Evolutionary conservation across 2,329 filamentous ascomycete species (phyloP).

Genomic region (Talaromyces sp.): DNA sequence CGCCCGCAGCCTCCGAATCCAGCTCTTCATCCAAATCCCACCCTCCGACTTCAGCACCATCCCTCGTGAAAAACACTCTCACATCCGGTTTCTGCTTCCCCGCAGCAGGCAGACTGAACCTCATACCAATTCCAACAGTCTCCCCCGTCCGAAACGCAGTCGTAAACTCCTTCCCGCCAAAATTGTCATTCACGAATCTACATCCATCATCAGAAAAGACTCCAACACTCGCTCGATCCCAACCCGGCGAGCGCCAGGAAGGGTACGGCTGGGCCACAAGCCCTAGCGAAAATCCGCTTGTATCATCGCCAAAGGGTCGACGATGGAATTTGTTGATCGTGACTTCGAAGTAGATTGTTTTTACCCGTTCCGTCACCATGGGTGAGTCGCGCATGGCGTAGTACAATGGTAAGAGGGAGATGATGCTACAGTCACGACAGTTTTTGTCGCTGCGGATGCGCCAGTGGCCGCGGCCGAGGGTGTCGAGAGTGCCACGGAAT

Average conservation of each 20-base stretch:
- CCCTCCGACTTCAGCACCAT: constrained; percentile 50
- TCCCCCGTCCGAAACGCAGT: constrained; percentile 52
- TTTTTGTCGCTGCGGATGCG: constrained; percentile 42
- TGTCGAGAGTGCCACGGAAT: constrained; percentile 13
- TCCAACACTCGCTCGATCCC: constrained; percentile 60
- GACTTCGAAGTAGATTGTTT: constrained; percentile 60
- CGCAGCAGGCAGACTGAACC: constrained; percentile 41
- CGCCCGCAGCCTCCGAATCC: constrained; percentile 55
- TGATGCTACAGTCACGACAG: constrained; percentile 51
- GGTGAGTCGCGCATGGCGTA: constrained; percentile 52
- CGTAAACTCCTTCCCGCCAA: constrained; percentile 59
- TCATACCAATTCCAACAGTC: constrained; percentile 59
- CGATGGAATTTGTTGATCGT: constrained; percentile 46
- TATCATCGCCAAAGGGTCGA: constrained; percentile 37
- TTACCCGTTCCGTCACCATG: constrained; percentile 42
- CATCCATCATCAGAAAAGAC: constrained; percentile 63
- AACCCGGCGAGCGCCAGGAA: constrained; percentile 60
- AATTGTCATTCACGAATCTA: constrained; percentile 61
- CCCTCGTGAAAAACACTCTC: constrained; percentile 57
- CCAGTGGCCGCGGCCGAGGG: constrained; percentile 43
- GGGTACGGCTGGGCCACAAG: constrained; percentile 62
- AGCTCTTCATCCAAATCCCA: constrained; percentile 62
- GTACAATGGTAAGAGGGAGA: constrained; percentile 57
- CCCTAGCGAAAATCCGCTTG: constrained; percentile 57
- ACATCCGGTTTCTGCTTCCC: constrained; percentile 18